Conservation (phyloP, 306 rosid genomes). For the Quercus ilex region DNA sequence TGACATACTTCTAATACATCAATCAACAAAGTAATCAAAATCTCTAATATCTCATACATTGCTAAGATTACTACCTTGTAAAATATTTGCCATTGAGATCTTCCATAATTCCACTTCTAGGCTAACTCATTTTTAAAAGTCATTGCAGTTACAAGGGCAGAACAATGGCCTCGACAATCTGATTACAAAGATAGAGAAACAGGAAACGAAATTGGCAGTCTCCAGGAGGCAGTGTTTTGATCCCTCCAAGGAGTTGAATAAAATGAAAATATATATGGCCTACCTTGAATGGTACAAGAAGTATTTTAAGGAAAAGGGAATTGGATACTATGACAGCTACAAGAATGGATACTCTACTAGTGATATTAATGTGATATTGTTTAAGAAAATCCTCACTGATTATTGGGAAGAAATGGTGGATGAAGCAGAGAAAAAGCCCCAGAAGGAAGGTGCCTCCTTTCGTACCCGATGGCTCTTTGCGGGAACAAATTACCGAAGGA, state of each 20-base stretch:
- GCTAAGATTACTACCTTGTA: not conserved
- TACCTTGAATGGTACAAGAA: constrained; percentile 64
- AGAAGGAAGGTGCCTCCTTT: constrained; percentile 25
- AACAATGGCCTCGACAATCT: not conserved
- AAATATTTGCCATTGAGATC: not conserved
- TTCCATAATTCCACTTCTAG: not conserved
- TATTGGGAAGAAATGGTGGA: constrained; percentile 53
- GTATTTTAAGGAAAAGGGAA: not conserved
- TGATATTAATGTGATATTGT: constrained; percentile 13
- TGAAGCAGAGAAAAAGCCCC: constrained; percentile 47
- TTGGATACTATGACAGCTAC: constrained; percentile 63
- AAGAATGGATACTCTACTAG: not conserved
- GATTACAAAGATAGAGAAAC: not conserved
- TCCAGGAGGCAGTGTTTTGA: constrained; percentile 10
- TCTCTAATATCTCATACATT: not conserved
- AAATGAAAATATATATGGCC: constrained; percentile 40
- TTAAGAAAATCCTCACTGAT: constrained; percentile 22
- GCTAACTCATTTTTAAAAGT: not conserved
- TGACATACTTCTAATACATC: too few species aligned
- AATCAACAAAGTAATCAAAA: not conserved
- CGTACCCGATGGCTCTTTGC: constrained; percentile 36
- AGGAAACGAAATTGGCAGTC: not conserved
- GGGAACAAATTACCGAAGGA: constrained; percentile 51
- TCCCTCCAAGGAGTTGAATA: constrained; percentile 30
- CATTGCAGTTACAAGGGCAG: constrained; percentile 11